Base-by-base conservation (phyloP, 2,329 filamentous ascomycete genomes). In the Eutypa lata region DNA sequence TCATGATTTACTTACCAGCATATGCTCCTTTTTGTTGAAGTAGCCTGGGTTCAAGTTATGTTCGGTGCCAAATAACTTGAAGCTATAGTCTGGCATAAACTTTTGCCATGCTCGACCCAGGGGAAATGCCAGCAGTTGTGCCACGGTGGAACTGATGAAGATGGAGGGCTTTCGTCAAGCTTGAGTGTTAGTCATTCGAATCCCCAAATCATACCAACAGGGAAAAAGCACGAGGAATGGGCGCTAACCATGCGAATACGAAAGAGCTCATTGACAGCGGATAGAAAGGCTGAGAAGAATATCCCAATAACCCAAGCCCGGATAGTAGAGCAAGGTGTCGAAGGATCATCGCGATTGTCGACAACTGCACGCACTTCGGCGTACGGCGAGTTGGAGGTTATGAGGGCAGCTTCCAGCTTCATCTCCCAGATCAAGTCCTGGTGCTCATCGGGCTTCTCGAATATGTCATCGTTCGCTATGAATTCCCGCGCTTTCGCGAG, bases 11-110 rank as follows among this genome's bases (percentile, higher is more conserved):
- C 26, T 10, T 31, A 31, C 26, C 48, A 83, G 66, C 71, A 80
- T 75, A 61, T 84, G 81, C 65, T 84, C 82, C 67, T 84, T 85
- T 60, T 77, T 77, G 50, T 77, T 79, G 62, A 84, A 84, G 47
- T 53, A 54, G 33, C 61, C 63, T 2, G 62, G 64, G 38, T 65
- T 66, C 3, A 73, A 56, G 28, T 65, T 68, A 57, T 70, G 69
- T 21, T 62, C 59, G 3, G 57, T 55, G 3, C 70, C 71, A 55
- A 66, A 78, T 13, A 78, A 59, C 1, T 68, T 78, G 58, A 84
- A 73, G 31, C 76, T 75, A 46, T 62, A 68, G 56, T 81, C 77
- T 0, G 81, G 82, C 43, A 85, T 67, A 57, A 73, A 68, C 48
- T 68, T 74, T 55, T 81, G 79, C 64, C 72, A 74, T 16, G 73